Percentiles rank a stretch among this genome's conserved stretches.
phyloP scores from a whole-genome alignment of 2,329 filamentous ascomycete genomes.

The Albifimbria verrucaria region DNA sequence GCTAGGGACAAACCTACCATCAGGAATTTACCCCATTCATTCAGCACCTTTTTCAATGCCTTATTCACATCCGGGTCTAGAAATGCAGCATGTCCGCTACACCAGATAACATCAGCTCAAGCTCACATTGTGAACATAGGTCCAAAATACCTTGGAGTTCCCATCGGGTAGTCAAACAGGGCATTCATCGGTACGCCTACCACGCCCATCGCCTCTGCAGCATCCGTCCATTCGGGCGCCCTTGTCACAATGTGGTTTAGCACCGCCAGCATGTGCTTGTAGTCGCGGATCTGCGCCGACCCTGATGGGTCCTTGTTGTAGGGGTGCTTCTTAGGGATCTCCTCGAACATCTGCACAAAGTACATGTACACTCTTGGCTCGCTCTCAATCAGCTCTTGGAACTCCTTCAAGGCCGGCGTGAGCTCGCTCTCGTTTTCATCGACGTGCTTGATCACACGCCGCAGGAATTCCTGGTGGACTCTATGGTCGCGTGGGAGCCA shows the following conservation, averaged over 20 bases:
- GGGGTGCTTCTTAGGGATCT: constrained; percentile 58
- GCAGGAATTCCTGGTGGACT: constrained; percentile 62
- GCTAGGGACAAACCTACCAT: constrained; percentile 28
- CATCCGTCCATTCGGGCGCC: constrained; percentile 52
- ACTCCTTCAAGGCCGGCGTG: constrained; percentile 60
- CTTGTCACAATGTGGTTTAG: constrained; percentile 57
- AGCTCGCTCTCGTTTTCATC: constrained; percentile 49
- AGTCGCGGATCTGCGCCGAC: constrained; percentile 60
- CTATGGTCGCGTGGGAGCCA: constrained; percentile 65
- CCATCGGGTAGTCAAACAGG: constrained; percentile 56
- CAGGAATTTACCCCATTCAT: constrained; percentile 55
- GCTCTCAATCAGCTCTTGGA: constrained; percentile 62
- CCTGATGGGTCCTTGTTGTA: constrained; percentile 62
- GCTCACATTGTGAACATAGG: background rate
- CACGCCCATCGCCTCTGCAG: constrained; percentile 47
- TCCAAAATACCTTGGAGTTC: constrained; percentile 41
- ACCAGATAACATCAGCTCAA: background rate
- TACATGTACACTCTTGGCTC: constrained; percentile 65
- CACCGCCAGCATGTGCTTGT: constrained; percentile 62
- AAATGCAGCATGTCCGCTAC: constrained; percentile 49
- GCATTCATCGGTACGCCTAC: constrained; percentile 53
- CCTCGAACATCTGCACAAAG: constrained; percentile 64
- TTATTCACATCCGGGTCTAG: constrained; percentile 52
- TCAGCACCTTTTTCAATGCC: constrained; percentile 51
- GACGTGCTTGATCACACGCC: constrained; percentile 50